Evolutionary conservation across 441 rosid species (phyloP).

Genomic region (Theobroma grandiflorum): DNA sequence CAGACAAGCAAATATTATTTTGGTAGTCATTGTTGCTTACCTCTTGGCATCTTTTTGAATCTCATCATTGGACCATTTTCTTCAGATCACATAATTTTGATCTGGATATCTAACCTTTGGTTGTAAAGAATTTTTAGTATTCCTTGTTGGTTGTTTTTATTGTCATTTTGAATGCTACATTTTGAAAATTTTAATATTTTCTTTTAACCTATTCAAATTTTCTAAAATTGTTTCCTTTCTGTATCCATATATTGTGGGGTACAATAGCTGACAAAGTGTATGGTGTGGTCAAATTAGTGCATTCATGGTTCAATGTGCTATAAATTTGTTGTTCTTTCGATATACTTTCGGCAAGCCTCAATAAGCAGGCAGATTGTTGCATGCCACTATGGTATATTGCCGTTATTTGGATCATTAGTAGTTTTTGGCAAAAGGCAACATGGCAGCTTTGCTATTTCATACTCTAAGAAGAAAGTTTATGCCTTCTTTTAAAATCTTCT

Average conservation of each 20-base stretch:
- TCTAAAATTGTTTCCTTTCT: conserved; percentile 8
- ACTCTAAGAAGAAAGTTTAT: conserved; percentile 1
- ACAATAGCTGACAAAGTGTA: neutral
- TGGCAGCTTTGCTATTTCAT: conserved; percentile 10
- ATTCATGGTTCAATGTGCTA: conserved; percentile 5
- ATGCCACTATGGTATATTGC: neutral
- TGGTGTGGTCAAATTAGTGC: neutral
- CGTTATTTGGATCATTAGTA: conserved; percentile 10
- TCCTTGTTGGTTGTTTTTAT: neutral
- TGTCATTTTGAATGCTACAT: neutral
- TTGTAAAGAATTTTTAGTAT: neutral
- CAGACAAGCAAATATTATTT: conserved; percentile 18
- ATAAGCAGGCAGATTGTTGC: neutral
- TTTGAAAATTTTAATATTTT: neutral
- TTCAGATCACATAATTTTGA: neutral
- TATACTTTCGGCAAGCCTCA: neutral
- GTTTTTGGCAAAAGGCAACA: neutral
- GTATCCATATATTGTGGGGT: neutral
- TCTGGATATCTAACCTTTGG: too few species aligned
- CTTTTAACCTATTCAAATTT: neutral
- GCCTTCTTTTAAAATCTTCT: neutral
- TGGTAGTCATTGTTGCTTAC: conserved; percentile 16
- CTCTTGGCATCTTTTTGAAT: neutral
- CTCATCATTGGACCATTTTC: neutral
- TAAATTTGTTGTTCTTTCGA: neutral